Conservation (phyloP, 805 yeast genomes). For the Candida germanica region DNA sequence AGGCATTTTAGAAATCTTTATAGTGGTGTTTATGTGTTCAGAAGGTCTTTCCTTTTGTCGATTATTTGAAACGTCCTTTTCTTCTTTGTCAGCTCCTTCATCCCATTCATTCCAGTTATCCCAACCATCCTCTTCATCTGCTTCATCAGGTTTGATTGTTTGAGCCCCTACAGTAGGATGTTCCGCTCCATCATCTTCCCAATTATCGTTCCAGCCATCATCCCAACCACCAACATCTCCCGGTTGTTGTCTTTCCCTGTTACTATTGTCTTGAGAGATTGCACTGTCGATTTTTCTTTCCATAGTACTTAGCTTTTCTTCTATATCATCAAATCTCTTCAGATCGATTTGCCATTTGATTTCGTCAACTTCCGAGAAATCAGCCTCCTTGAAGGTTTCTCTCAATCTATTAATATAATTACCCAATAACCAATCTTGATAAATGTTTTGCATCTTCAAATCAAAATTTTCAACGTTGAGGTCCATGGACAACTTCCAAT, state of each 20-base stretch:
- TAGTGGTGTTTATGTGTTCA: constrained; percentile 3
- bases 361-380: constrained; percentile 13
- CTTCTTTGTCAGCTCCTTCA: constrained; percentile 15
- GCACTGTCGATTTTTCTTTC: constrained; percentile 11
- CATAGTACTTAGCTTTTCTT: constrained; percentile 10
- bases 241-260: neutral
- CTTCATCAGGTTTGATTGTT: neutral
- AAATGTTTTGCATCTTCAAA: constrained; percentile 24
- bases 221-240: constrained; percentile 21
- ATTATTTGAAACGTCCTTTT: neutral
- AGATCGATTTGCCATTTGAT: constrained; percentile 14
- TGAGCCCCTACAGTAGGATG: neutral
- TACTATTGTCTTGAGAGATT: constrained; percentile 1
- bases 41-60: neutral
- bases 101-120: constrained; percentile 26
- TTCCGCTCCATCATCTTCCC: constrained; percentile 4
- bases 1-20: constrained; percentile 22
- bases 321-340: constrained; percentile 9
- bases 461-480: constrained; percentile 17
- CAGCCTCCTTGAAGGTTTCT: constrained; percentile 14
- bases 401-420: constrained; percentile 31
- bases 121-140: constrained; percentile 17
- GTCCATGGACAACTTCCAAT: constrained; percentile 25
- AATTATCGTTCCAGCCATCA: constrained; percentile 24
- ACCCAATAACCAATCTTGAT: constrained; percentile 31